Evolutionary conservation across 1,284 basidiomycete species (phyloP).

Genomic region (Rhodotorula mucilaginosa): DNA sequence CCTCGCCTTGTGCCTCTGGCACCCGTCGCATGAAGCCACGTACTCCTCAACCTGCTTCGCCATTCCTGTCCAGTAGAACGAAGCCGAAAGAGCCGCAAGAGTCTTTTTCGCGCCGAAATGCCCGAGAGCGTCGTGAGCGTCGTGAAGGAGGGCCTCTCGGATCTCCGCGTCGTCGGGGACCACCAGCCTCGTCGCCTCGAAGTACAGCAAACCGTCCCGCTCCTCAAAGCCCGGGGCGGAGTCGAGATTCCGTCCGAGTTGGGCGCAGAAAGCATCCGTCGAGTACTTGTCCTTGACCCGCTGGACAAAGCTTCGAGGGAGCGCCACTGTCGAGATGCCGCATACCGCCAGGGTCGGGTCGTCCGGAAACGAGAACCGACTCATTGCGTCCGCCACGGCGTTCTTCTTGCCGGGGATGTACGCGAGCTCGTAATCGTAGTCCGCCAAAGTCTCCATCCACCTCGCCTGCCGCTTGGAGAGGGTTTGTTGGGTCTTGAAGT

Average conservation of each 20-base stretch:
- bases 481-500: neutral
- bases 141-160: conserved; percentile 41
- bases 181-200: too few species aligned
- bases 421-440: conserved; percentile 48
- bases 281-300: conserved; percentile 46
- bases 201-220: too few species aligned
- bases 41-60: neutral
- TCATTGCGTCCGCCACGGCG: conserved; percentile 45
- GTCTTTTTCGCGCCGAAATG: conserved; percentile 52
- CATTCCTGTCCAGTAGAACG: conserved; percentile 55
- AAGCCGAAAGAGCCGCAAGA: conserved; percentile 44
- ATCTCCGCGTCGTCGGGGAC: conserved; percentile 2
- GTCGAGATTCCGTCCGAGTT: conserved; percentile 7
- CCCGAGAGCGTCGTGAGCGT: conserved; percentile 48
- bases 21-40: conserved; percentile 17
- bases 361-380: conserved; percentile 10
- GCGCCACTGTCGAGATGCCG: conserved; percentile 51
- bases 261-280: conserved; percentile 45
- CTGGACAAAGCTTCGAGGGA: conserved; percentile 27
- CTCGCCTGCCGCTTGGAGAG: neutral
- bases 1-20: conserved; percentile 23
- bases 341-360: neutral
- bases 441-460: conserved; percentile 44
- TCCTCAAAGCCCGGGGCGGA: too few species aligned
- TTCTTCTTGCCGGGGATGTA: conserved; percentile 48